A percentile compares a stretch with the other conserved stretches of the same genome.
These are phyloP conservation scores for Pelargonium fulgidum DNA, from an alignment of 441 rosid genomes.

Conservation along the genomic window DNA sequence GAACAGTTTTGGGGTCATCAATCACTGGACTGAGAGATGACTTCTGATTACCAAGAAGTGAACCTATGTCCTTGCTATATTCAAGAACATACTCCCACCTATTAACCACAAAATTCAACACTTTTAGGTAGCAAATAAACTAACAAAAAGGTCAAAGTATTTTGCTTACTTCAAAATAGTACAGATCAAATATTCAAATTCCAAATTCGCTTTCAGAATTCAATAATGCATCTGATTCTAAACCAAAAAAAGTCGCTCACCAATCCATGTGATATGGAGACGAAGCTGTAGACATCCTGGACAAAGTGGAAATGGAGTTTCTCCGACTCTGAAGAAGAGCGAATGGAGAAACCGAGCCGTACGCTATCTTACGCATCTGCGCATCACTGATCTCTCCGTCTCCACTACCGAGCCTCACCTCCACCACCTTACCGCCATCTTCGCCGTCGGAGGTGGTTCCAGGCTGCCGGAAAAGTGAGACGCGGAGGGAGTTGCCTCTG, in stretches of 20 bases:
- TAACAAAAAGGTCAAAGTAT: no score
- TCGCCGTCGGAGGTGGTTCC: conserved; percentile 26
- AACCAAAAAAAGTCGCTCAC: conserved; percentile 23
- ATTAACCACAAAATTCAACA: conserved; percentile 16
- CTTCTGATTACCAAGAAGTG: conserved; percentile 51
- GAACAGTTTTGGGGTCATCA: conserved; percentile 53
- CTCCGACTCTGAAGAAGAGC: conserved; percentile 83
- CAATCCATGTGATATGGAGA: conserved; percentile 61
- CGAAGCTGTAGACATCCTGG: conserved; percentile 45
- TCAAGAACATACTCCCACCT: conserved; percentile 95
- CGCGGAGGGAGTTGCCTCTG: conserved; percentile 74
- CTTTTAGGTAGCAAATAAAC: neutral
- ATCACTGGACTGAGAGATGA: conserved; percentile 31
- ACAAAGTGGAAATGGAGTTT: conserved; percentile 47
- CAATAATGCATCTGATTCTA: no score
- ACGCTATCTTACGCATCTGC: conserved; percentile 71
- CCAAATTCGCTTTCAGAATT: neutral
- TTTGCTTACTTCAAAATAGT: neutral
- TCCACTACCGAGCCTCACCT: conserved; percentile 53
- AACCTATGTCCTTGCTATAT: conserved; percentile 66
- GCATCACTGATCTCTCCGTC: conserved; percentile 60
- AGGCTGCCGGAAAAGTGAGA: conserved; percentile 35
- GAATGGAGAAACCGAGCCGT: conserved; percentile 81
- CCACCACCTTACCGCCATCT: conserved; percentile 63
- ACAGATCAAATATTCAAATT: neutral